Base-by-base conservation (phyloP, 257 asterid genomes). In the Scutellaria galericulata region DNA sequence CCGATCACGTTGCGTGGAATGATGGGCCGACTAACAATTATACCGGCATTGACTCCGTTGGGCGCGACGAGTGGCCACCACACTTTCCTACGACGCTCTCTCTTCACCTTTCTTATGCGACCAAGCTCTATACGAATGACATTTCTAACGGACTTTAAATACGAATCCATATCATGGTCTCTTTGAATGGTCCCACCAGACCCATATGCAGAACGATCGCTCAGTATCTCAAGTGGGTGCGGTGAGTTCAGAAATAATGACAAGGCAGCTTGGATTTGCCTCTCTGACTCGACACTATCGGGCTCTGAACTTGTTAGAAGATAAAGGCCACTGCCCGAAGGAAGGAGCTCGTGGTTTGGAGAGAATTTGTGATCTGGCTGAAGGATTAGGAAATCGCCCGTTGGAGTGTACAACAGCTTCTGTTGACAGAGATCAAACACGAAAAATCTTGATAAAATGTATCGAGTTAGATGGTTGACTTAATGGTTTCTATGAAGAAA, bases 211-310 rank as follows among this genome's bases (percentile, higher is more conserved):
- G 88, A 77, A 2, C 96, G 94, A 64, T 92, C 96, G 6, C 97
- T 90, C 64, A 95, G 69, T 47, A 92, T 90, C 83, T 95, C 99
- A 1, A 95, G 98, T 3, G 99, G 99, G 76, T 94, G 99, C 0
- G 99, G 99, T 0, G 96, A 78, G 85, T 87, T 91, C 39, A 94
- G 20, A 69, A 94, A 94, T 18, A 76, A 85, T 0, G 83, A 48
- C 66, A 76, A 89, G 0, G 99, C 99, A 1, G 91, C 88, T 39
- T 69, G 87, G 71, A 88, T 76, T 20, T 66, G 93, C 86, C 78
- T 90, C 74, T 90, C 90, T 66, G 92, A 83, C 46, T 82, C 83
- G 7, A 75, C 14, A 8, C 75, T 56, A 35, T 89, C 87, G 0
- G 82, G 64, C 7, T 69, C 84, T 5, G 85, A 69, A 64, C 85